Percentiles rank a stretch among this genome's conserved stretches.
Conservation (phyloP, 148 eudicot species). For the Chenopodium quinoa region DNA sequence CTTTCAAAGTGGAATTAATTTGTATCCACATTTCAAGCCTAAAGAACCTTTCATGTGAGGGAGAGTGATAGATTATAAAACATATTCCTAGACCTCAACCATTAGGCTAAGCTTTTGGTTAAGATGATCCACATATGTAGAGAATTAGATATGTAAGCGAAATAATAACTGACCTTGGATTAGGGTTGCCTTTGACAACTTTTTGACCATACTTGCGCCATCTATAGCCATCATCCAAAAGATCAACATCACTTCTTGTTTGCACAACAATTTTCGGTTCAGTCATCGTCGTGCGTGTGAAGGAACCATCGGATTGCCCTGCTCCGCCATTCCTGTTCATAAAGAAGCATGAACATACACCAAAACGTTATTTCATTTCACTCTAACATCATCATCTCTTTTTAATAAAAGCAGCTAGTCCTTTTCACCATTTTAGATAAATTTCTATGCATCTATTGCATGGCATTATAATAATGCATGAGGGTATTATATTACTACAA, state of each 20-base stretch:
- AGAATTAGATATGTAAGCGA: neutral
- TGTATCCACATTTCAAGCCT: no score
- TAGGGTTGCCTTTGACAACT: conserved; percentile 87
- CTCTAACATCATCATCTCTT: no score
- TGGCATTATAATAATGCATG: no score
- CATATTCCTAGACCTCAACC: no score
- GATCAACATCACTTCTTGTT: conserved; percentile 93
- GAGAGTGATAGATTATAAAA: no score
- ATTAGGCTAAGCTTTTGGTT: no score
- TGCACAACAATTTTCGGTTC: conserved; percentile 84
- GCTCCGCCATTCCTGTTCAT: conserved; percentile 48
- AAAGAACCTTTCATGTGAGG: no score
- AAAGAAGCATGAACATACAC: neutral
- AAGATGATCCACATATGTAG: no score
- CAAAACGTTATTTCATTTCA: neutral
- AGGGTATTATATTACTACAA: neutral
- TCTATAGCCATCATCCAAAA: conserved; percentile 88
- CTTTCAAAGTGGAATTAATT: no score
- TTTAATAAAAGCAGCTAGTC: no score
- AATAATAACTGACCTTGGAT: conserved; percentile 61
- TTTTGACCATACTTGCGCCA: conserved; percentile 99
- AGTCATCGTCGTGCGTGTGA: conserved; percentile 52
- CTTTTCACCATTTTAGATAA: no score
- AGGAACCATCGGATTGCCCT: conserved; percentile 32
- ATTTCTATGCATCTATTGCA: no score